Percentiles rank a stretch among this genome's conserved stretches.
Conservation (phyloP, 768 basidiomycete genomes). For the Cystobasidium onofrii region DNA sequence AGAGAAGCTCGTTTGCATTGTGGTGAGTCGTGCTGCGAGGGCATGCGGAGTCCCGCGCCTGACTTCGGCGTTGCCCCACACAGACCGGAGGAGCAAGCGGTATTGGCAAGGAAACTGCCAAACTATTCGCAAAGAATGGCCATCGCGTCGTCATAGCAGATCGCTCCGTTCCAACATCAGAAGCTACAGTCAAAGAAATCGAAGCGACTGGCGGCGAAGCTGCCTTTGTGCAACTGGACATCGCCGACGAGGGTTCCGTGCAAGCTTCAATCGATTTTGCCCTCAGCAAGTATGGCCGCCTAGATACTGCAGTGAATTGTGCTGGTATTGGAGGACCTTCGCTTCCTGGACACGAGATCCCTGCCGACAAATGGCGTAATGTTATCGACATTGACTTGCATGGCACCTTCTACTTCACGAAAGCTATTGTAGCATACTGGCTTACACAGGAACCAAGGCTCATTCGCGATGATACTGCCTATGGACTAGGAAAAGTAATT, state of each 20-base stretch:
- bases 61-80: background rate
- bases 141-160: background rate
- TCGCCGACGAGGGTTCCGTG: background rate
- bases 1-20: background rate
- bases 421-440: constrained; percentile 16
- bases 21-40: background rate
- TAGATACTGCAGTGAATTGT: constrained; percentile 16
- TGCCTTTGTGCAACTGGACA: background rate
- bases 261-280: background rate
- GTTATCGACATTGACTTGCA: constrained; percentile 10
- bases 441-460: constrained; percentile 4
- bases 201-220: background rate
- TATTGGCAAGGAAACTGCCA: background rate
- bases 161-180: background rate
- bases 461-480: constrained; percentile 6
- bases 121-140: background rate
- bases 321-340: constrained; percentile 12
- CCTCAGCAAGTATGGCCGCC: background rate
- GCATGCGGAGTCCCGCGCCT: too few species aligned
- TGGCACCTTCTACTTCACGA: constrained; percentile 14
- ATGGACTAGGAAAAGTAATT: background rate
- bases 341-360: background rate
- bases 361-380: background rate
- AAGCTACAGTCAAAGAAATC: constrained; percentile 1
- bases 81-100: background rate